Conservation (phyloP, 768 basidiomycete species). For the Sarcodon aspratus region DNA sequence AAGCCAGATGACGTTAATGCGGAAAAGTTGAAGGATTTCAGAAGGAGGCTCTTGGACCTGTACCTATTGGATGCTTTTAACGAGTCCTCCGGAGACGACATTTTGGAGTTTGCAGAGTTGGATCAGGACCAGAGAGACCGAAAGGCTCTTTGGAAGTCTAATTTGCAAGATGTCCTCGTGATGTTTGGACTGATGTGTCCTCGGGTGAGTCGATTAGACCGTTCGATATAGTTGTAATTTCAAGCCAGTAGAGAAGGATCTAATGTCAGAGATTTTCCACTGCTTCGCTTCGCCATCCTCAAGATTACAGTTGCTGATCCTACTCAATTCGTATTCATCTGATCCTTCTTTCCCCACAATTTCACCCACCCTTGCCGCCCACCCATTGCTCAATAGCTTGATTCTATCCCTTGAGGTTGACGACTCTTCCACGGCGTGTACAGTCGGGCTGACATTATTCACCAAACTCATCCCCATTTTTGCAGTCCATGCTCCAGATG, state of each 20-base stretch:
- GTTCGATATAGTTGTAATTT: neutral
- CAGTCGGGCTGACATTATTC: slow-evolving; percentile 49
- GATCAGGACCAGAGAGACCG: slow-evolving; percentile 50
- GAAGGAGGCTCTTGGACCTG: slow-evolving; percentile 57
- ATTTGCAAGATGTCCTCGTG: slow-evolving; percentile 66
- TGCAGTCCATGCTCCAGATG: slow-evolving; percentile 47
- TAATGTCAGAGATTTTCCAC: slow-evolving; percentile 54
- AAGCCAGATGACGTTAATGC: slow-evolving; percentile 19
- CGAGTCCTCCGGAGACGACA: slow-evolving; percentile 62
- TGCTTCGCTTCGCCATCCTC: slow-evolving; percentile 50
- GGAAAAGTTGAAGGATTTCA: slow-evolving; percentile 53
- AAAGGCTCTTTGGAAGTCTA: slow-evolving; percentile 61
- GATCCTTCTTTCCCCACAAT: slow-evolving; percentile 34
- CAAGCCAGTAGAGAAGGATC: slow-evolving; percentile 34
- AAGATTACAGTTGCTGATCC: slow-evolving; percentile 57
- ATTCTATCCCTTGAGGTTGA: slow-evolving; percentile 62
- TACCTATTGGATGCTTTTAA: slow-evolving; percentile 72
- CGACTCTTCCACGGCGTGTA: slow-evolving; percentile 61
- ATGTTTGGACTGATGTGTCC: slow-evolving; percentile 52
- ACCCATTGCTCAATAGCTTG: slow-evolving; percentile 55
- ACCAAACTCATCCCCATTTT: slow-evolving; percentile 68
- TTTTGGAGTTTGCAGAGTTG: slow-evolving; percentile 63
- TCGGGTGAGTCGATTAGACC: slow-evolving; percentile 33
- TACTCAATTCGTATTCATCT: slow-evolving; percentile 55
- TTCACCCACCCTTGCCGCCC: slow-evolving; percentile 40